Evolutionary conservation across 176 grass and related monocot genomes (phyloP).

Genomic region (Olyra latifolia): DNA sequence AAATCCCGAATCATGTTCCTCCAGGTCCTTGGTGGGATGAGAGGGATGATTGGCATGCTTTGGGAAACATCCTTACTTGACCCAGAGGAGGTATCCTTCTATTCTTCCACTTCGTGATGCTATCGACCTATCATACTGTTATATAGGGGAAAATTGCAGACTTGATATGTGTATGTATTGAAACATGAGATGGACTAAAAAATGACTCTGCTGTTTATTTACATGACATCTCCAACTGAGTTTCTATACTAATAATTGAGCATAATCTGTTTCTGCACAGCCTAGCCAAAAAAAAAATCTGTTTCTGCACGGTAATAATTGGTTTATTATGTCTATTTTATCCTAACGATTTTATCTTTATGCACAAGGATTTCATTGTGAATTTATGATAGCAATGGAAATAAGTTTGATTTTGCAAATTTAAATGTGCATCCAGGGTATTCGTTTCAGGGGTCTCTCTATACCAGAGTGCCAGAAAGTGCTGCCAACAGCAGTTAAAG

Average conservation of each 20-base stretch:
- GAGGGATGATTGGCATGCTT: conserved; percentile 96
- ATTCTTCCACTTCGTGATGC: conserved; percentile 10
- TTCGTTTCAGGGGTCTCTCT: conserved; percentile 93
- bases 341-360: conserved; percentile 9
- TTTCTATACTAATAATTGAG: conserved; percentile 4
- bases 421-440: conserved; percentile 54
- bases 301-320: neutral
- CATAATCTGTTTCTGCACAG: neutral
- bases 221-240: neutral
- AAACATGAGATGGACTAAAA: neutral
- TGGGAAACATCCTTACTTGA: conserved; percentile 99
- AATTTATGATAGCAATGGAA: neutral
- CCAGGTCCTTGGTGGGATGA: conserved; percentile 99
- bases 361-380: neutral
- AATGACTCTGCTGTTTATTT: neutral
- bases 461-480: conserved; percentile 98
- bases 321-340: neutral
- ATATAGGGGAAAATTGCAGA: neutral
- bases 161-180: neutral
- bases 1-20: conserved; percentile 29
- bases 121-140: neutral
- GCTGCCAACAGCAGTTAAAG: conserved; percentile 64
- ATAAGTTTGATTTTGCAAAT: conserved; percentile 25
- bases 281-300: neutral
- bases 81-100: conserved; percentile 80